A percentile compares a stretch with the other conserved stretches of the same genome.
These are phyloP conservation scores for Fonsecaea erecta DNA, from an alignment of 2,329 filamentous ascomycete genomes.

Conservation along the genomic window DNA sequence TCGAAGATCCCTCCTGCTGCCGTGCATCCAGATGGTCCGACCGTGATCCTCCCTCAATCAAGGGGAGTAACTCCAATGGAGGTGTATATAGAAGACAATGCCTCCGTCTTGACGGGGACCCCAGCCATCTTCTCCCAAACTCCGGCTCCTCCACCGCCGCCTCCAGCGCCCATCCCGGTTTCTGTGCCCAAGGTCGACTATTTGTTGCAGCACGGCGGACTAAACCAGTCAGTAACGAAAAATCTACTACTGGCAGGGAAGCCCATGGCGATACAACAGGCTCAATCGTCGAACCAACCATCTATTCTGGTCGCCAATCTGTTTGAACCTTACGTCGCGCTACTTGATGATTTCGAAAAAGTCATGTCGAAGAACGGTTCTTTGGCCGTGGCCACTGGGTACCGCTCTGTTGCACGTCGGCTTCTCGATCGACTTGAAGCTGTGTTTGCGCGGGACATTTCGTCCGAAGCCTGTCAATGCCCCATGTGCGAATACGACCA, in stretches of 20 bases:
- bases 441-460: constrained; percentile 91
- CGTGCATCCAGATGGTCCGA: constrained; percentile 10
- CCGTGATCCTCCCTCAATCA: constrained; percentile 19
- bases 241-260: constrained; percentile 64
- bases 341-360: constrained; percentile 82
- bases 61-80: constrained; percentile 44
- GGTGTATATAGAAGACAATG: constrained; percentile 43
- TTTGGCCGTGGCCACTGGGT: constrained; percentile 91
- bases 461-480: constrained; percentile 81
- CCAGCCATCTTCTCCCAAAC: constrained; percentile 45
- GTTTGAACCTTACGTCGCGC: constrained; percentile 79
- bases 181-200: constrained; percentile 88
- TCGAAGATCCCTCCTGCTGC: constrained; percentile 31
- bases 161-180: constrained; percentile 67
- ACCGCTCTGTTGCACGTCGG: constrained; percentile 88
- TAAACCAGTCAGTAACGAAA: constrained; percentile 72
- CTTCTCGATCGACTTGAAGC: constrained; percentile 89
- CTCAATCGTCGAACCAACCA: constrained; percentile 67
- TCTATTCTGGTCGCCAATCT: constrained; percentile 71
- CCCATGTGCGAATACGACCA: constrained; percentile 77
- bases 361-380: constrained; percentile 86
- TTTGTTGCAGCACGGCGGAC: constrained; percentile 83
- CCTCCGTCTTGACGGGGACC: constrained; percentile 33
- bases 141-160: constrained; percentile 71
- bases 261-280: constrained; percentile 43